phyloP scores from a whole-genome alignment of 495 filamentous ascomycete genomes.

The Cudoniella acicularis region DNA sequence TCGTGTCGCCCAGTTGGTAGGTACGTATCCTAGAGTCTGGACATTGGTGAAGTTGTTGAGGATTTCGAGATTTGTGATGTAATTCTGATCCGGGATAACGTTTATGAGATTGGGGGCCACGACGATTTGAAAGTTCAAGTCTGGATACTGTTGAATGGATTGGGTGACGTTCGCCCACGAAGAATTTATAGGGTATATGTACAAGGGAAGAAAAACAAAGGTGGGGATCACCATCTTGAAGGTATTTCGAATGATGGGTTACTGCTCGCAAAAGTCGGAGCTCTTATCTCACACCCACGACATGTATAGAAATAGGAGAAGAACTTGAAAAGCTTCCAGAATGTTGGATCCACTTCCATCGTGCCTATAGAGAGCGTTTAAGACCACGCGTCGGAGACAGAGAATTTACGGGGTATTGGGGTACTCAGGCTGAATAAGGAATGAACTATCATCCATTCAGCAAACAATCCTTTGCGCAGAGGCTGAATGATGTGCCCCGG shows the following conservation, averaged over 20 bases:
- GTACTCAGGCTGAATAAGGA: not conserved
- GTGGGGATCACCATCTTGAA: slow-evolving; percentile 13
- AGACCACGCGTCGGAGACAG: not conserved
- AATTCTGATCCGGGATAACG: slow-evolving; percentile 10
- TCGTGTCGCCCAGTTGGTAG: slow-evolving; percentile 7
- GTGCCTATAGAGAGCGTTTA: not conserved
- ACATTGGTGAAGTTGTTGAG: slow-evolving; percentile 13
- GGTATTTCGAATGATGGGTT: too few relatives aligned
- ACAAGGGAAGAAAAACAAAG: slow-evolving; percentile 16
- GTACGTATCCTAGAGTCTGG: slow-evolving; percentile 9
- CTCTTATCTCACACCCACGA: not conserved
- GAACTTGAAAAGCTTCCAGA: not conserved
- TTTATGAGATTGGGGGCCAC: slow-evolving; percentile 7
- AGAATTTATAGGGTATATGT: slow-evolving; percentile 13
- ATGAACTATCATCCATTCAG: not conserved
- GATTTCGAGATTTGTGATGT: not conserved
- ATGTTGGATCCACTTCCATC: not conserved
- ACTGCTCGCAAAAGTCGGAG: too few relatives aligned
- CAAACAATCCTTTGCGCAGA: not conserved
- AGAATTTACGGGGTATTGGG: not conserved
- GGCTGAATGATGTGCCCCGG: not conserved
- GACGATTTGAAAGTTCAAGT: slow-evolving; percentile 12
- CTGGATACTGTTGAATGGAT: not conserved
- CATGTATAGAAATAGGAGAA: not conserved
- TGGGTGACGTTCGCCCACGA: slow-evolving; percentile 12